phyloP scores from a whole-genome alignment of 139 green algal genomes.

The Chlamydomonas applanata region DNA sequence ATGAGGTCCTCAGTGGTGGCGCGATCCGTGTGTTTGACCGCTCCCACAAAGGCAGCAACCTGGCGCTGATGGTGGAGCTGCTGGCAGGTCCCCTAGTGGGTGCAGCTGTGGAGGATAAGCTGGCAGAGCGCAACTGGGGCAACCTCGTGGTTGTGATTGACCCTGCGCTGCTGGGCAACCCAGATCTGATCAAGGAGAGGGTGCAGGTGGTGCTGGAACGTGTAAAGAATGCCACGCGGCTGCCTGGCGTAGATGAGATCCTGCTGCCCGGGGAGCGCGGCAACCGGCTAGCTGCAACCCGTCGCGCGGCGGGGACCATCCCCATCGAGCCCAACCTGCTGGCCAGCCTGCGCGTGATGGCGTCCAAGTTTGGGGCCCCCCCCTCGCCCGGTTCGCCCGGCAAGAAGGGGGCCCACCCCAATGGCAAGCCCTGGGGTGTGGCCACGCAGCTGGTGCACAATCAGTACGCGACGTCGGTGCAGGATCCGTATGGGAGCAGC shows the following conservation, averaged over 20 bases:
- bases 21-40: conserved; percentile 73
- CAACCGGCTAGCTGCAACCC: conserved; percentile 37
- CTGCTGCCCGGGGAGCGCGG: conserved; percentile 72
- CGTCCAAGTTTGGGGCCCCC: conserved; percentile 20
- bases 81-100: conserved; percentile 66
- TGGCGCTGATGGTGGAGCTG: conserved; percentile 79
- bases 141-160: conserved; percentile 74
- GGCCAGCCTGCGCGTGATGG: conserved; percentile 13
- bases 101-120: conserved; percentile 72
- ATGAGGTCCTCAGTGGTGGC: conserved; percentile 61
- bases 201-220: conserved; percentile 33
- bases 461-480: conserved; percentile 5
- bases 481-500: conserved; percentile 81
- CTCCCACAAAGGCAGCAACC: conserved; percentile 67
- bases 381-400: neutral
- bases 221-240: conserved; percentile 53
- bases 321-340: conserved; percentile 62
- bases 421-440: conserved; percentile 7
- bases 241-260: conserved; percentile 62
- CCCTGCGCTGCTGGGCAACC: conserved; percentile 58
- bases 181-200: conserved; percentile 26
- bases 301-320: conserved; percentile 39
- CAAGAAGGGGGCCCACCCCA: neutral
- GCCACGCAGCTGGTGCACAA: conserved; percentile 51
- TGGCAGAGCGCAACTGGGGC: conserved; percentile 71